Base-by-base conservation (phyloP, 164 flowering plant species). In the Piper betle region DNA sequence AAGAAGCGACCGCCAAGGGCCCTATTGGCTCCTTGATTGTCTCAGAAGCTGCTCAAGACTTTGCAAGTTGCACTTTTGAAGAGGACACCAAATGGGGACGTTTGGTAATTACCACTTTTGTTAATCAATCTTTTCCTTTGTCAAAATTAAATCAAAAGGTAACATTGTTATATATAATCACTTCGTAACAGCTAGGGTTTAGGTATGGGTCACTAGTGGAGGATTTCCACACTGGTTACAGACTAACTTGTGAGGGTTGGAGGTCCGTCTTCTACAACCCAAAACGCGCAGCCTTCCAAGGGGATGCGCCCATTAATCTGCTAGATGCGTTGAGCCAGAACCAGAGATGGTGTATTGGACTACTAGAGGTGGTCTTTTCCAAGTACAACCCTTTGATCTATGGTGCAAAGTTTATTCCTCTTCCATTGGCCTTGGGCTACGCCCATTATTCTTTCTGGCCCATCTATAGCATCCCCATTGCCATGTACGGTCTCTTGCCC, bases 161-260 rank as follows among this genome's bases (percentile, higher is more conserved):
- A 37, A 8, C 39, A 25, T 25, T 46, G 9, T 25, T 25, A 25
- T 25, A 25, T 25, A 25, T 25, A 25, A 25, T 25, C 33, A 25
- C 33, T 25, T 25, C 33, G 33, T 25, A 33, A 55, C 59, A 86
- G 97, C 62, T 87, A 55, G 98, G 96, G 0, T 82, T 87, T 56
- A 71, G 84, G 59, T 89, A 87, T 62, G 98, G 98, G 11, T 84
- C 94, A 0, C 66, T 86, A 39, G 76, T 75, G 0, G 98, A 93
- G 75, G 98, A 93, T 71, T 82, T 65, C 63, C 75, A 71, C 70
- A 86, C 96, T 0, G 97, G 98, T 5, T 87, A 75, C 64, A 64
- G 68, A 18, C 67, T 89, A 53, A 81, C 82, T 3, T 82, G 90
- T 37, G 84, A 87, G 61, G 97, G 98, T 39, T 93, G 98, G 98